Evolutionary conservation across 805 yeast species (phyloP), one percentile per base, ranked within the genome.

Genomic region (Kodamaea leandrae): DNA sequence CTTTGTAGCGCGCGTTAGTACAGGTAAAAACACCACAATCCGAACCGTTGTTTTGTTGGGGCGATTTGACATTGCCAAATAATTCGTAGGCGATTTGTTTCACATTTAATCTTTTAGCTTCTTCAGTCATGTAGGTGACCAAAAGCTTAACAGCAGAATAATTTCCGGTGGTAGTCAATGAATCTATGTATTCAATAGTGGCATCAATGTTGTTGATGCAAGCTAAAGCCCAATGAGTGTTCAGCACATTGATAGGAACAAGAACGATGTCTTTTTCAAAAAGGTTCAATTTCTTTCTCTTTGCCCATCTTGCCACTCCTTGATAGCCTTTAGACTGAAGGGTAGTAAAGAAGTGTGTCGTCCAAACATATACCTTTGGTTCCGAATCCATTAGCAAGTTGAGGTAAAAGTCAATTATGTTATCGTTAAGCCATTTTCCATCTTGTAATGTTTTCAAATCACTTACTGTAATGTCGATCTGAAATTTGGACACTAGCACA

Each of bases 11-110:
- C 1, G 86, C 86, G 35, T 81, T 83, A 41, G 89, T 78, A 60
- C 97, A 84, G 2, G 95, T 77, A 55, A 90, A 93, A 2, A 91
- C 95, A 6, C 99, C 99, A 67, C 99, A 93, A 61, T 93, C 99
- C 50, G 59, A 86, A 0, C 97, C 97, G 56, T 93, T 93, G 19
- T 72, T 68, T 58, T 93, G 99, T 50, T 83, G 86, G 1, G 99
- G 98, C 32, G 90, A 59, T 17, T 56, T 51, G 26, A 53, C 39
- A 29, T 56, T 54, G 1, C 66, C 58, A 18, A 44, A 23, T 4
- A 67, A 47, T 14, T 49, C 36, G 41, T 66, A 69, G 1, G 47
- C 46, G n/a, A 39, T 38, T 9, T 34, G 32, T 7, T 48, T 37
- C 13, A 44, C 36, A n/a, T 49, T 63, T 29, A 74, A 62, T 37